These are phyloP conservation scores for Sclerotinia trifoliorum DNA, from an alignment of 2,329 filamentous ascomycete genomes.

Conservation along the genomic window DNA sequence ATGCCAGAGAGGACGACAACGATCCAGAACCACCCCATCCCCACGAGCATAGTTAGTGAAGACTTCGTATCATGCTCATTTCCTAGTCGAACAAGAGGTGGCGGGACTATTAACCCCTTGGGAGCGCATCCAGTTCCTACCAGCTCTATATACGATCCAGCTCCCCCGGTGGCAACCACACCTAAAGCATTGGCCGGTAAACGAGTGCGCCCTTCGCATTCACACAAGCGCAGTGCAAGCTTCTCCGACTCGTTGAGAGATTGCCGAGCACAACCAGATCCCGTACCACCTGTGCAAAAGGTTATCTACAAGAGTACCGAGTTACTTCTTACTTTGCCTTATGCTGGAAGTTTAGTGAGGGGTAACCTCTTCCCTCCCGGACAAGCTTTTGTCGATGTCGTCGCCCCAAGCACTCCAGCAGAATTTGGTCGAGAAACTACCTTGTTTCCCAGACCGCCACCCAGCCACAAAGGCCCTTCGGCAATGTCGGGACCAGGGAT, in stretches of 20 bases:
- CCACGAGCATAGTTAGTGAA: conserved; percentile 59
- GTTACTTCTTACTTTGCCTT: conserved; percentile 61
- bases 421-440: conserved; percentile 54
- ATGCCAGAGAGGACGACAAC: conserved; percentile 8
- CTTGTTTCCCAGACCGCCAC: conserved; percentile 44
- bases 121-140: conserved; percentile 58
- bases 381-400: conserved; percentile 73
- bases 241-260: conserved; percentile 82
- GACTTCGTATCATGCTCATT: conserved; percentile 65
- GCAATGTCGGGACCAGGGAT: conserved; percentile 72
- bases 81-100: conserved; percentile 51
- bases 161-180: conserved; percentile 56
- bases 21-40: conserved; percentile 46
- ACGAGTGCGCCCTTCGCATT: conserved; percentile 54
- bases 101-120: conserved; percentile 45
- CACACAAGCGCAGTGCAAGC: conserved; percentile 82
- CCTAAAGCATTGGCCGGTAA: conserved; percentile 59
- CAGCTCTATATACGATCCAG: conserved; percentile 48
- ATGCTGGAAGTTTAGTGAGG: conserved; percentile 81
- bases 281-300: conserved; percentile 48
- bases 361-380: conserved; percentile 81
- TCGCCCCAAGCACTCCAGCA: conserved; percentile 51
- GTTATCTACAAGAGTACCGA: conserved; percentile 54
- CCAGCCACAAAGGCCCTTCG: conserved; percentile 50
- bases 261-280: conserved; percentile 46